These are phyloP conservation scores for Panaeolus papilionaceus DNA, from an alignment of 768 basidiomycete genomes.

Conservation along the genomic window DNA sequence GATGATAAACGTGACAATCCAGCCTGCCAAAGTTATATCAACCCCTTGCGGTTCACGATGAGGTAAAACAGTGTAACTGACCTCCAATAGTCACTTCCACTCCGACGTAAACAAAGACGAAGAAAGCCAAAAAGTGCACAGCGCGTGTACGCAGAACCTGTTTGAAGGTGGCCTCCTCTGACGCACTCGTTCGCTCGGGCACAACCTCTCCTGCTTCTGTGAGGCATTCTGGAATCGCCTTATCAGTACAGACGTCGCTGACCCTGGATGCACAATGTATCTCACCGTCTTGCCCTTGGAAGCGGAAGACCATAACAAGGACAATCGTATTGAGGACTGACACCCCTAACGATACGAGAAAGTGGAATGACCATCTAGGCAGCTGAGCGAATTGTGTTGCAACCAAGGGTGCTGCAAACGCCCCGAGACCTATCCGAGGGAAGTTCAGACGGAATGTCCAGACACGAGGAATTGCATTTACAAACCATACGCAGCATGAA, in stretches of 20 bases:
- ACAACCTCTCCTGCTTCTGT: conserved; percentile 55
- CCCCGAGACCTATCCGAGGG: conserved; percentile 58
- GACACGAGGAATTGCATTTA: too few species aligned
- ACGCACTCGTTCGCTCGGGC: conserved; percentile 39
- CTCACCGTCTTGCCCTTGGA: conserved; percentile 72
- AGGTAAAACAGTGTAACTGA: conserved; percentile 27
- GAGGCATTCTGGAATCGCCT: conserved; percentile 53
- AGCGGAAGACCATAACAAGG: conserved; percentile 63
- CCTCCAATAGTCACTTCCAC: conserved; percentile 68
- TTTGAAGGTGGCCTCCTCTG: conserved; percentile 44
- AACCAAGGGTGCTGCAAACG: conserved; percentile 72
- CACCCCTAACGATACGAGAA: conserved; percentile 72
- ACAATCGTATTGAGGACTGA: conserved; percentile 60
- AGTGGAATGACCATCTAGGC: conserved; percentile 79
- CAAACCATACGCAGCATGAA: conserved; percentile 20
- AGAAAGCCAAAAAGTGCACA: conserved; percentile 69
- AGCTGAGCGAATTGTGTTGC: conserved; percentile 81
- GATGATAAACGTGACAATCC: conserved; percentile 70
- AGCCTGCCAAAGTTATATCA: conserved; percentile 46
- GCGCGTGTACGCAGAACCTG: conserved; percentile 58
- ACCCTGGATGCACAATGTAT: conserved; percentile 36
- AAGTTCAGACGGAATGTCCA: too few species aligned
- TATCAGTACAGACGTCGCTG: conserved; percentile 51
- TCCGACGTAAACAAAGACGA: conserved; percentile 71
- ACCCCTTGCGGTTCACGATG: conserved; percentile 20